A percentile compares a stretch with the other conserved stretches of the same genome.
Evolutionary conservation across 805 yeast species (phyloP).

Genomic region (Zygoascus bituminiphila): DNA sequence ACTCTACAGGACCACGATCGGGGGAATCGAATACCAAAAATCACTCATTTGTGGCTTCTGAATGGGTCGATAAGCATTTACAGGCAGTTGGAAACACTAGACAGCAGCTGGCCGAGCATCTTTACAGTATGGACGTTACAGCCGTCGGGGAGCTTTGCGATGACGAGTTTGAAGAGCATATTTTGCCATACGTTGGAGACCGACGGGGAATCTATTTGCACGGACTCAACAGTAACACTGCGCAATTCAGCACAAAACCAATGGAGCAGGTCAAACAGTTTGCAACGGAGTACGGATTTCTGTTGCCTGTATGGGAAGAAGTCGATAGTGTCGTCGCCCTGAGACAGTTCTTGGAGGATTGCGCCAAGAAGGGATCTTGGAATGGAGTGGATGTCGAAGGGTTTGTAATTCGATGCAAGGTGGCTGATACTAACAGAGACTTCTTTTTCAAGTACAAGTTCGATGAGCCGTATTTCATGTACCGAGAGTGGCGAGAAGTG

Average conservation of each 20-base stretch:
- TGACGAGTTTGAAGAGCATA: conserved; percentile 89
- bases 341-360: conserved; percentile 43
- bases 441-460: conserved; percentile 90
- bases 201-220: conserved; percentile 80
- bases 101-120: conserved; percentile 45
- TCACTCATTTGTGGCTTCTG: conserved; percentile 71
- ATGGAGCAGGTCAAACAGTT: conserved; percentile 52
- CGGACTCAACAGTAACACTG: conserved; percentile 69
- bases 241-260: conserved; percentile 55
- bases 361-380: conserved; percentile 61
- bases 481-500: conserved; percentile 83
- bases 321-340: conserved; percentile 36
- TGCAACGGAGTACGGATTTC: conserved; percentile 65
- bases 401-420: conserved; percentile 71
- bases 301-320: conserved; percentile 31
- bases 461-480: conserved; percentile 89
- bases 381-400: conserved; percentile 79
- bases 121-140: conserved; percentile 51
- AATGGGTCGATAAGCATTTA: conserved; percentile 49
- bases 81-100: conserved; percentile 31
- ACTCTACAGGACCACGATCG: conserved; percentile 67
- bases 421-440: conserved; percentile 28
- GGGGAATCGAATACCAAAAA: conserved; percentile 36
- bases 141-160: conserved; percentile 93
- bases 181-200: conserved; percentile 59